These are phyloP conservation scores for Gilbertella persicaria DNA, from an alignment of 371 early-diverging fungal genomes.

Conservation along the genomic window DNA sequence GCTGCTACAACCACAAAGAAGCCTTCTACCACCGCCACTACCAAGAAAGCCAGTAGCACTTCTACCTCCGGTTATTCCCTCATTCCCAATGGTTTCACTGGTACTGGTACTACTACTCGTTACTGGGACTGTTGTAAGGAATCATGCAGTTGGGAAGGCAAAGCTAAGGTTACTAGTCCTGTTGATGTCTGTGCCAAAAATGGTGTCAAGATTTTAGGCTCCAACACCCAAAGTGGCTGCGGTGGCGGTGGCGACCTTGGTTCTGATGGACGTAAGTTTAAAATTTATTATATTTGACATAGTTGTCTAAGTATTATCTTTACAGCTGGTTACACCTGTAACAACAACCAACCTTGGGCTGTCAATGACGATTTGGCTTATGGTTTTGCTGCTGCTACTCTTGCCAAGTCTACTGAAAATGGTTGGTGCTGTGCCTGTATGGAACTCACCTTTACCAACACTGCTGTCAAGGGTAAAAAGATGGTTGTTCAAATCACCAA, in stretches of 20 bases:
- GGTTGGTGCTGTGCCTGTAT: constrained; percentile 51
- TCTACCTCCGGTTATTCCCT: constrained; percentile 14
- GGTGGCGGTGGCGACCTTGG: constrained; percentile 28
- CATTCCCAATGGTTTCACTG: constrained; percentile 31
- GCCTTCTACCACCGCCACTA: constrained; percentile 16
- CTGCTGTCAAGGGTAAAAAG: constrained; percentile 38
- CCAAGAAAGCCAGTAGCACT: constrained; percentile 2
- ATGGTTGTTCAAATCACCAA: constrained; percentile 54
- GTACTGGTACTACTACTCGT: constrained; percentile 39
- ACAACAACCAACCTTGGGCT: constrained; percentile 50
- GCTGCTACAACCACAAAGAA: neutral
- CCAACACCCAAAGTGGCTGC: constrained; percentile 35
- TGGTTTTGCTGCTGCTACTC: constrained; percentile 48
- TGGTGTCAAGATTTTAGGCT: constrained; percentile 31
- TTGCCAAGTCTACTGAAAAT: constrained; percentile 31
- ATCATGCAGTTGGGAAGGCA: constrained; percentile 45
- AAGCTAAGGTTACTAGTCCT: constrained; percentile 32
- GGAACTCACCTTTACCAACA: constrained; percentile 43
- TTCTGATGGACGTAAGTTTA: neutral
- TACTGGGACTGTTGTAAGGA: constrained; percentile 59
- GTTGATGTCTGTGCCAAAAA: constrained; percentile 37
- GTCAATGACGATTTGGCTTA: constrained; percentile 40
- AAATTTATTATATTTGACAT: neutral
- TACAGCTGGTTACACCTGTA: constrained; percentile 39
- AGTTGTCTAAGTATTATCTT: neutral